These are phyloP conservation scores for Dothidotthia symphoricarpi DNA, from an alignment of 2,329 filamentous ascomycete species.

Conservation along the genomic window DNA sequence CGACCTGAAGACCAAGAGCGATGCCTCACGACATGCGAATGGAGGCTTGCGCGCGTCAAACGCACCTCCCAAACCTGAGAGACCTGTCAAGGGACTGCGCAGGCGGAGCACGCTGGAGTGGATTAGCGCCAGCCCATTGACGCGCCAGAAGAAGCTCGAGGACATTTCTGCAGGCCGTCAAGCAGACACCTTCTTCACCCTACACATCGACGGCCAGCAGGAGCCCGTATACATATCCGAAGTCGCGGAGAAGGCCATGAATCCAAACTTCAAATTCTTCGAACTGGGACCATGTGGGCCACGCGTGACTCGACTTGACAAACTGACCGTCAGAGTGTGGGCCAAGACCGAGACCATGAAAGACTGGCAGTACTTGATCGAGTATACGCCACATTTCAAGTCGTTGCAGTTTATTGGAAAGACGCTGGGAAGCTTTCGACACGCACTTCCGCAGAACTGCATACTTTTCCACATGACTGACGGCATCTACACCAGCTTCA, in stretches of 20 bases:
- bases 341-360: slow-evolving; percentile 56
- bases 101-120: slow-evolving; percentile 63
- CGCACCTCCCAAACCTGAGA: slow-evolving; percentile 16
- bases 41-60: slow-evolving; percentile 21
- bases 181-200: slow-evolving; percentile 84
- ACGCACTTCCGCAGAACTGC: slow-evolving; percentile 76
- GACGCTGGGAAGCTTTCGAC: slow-evolving; percentile 58
- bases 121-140: slow-evolving; percentile 58
- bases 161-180: slow-evolving; percentile 68
- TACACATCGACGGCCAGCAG: slow-evolving; percentile 64
- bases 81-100: slow-evolving; percentile 45
- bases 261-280: slow-evolving; percentile 86
- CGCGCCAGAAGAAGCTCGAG: slow-evolving; percentile 73
- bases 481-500: slow-evolving; percentile 76
- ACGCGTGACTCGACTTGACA: slow-evolving; percentile 62
- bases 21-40: slow-evolving; percentile 16
- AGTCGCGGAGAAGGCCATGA: slow-evolving; percentile 73
- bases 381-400: slow-evolving; percentile 69
- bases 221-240: slow-evolving; percentile 92
- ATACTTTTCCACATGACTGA: slow-evolving; percentile 83
- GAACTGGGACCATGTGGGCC: slow-evolving; percentile 66
- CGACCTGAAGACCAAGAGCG: slow-evolving; percentile 49
- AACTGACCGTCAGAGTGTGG: slow-evolving; percentile 72
- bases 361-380: slow-evolving; percentile 64
- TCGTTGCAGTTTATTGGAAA: slow-evolving; percentile 76